These are phyloP conservation scores for Penicillium canescens DNA, from an alignment of 495 filamentous ascomycete species.

Conservation along the genomic window DNA sequence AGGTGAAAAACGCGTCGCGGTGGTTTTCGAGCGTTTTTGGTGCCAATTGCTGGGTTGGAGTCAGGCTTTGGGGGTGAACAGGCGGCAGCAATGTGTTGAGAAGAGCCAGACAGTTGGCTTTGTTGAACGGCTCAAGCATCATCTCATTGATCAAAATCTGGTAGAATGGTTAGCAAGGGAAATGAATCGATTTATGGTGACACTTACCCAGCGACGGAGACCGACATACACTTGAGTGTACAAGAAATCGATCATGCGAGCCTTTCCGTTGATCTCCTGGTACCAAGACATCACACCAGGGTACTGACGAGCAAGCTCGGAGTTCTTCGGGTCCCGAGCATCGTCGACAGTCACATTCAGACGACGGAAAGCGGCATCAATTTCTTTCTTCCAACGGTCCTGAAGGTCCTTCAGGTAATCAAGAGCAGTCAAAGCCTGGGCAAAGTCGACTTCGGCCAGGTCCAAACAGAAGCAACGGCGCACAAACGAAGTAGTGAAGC, in stretches of 20 bases:
- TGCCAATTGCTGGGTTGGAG: constrained; percentile 57
- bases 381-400: constrained; percentile 61
- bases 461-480: constrained; percentile 59
- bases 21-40: constrained; percentile 54
- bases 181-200: background rate
- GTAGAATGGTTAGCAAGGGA: constrained; percentile 16
- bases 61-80: constrained; percentile 41
- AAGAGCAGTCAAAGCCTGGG: constrained; percentile 67
- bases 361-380: constrained; percentile 44
- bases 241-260: constrained; percentile 56
- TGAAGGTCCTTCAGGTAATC: constrained; percentile 74
- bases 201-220: constrained; percentile 67
- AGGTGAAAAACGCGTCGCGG: constrained; percentile 66
- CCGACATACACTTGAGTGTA: constrained; percentile 69
- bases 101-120: constrained; percentile 71
- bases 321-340: constrained; percentile 27
- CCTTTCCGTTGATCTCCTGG: constrained; percentile 51
- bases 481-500: constrained; percentile 67
- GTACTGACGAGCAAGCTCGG: constrained; percentile 43
- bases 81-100: constrained; percentile 77
- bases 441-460: constrained; percentile 64
- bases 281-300: constrained; percentile 59
- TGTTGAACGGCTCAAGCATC: constrained; percentile 62
- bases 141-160: constrained; percentile 73
- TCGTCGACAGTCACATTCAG: constrained; percentile 45